Percentiles rank a stretch among this genome's conserved stretches.
Conservation (phyloP, 495 filamentous ascomycete genomes). For the Lasiosphaeria ovina region DNA sequence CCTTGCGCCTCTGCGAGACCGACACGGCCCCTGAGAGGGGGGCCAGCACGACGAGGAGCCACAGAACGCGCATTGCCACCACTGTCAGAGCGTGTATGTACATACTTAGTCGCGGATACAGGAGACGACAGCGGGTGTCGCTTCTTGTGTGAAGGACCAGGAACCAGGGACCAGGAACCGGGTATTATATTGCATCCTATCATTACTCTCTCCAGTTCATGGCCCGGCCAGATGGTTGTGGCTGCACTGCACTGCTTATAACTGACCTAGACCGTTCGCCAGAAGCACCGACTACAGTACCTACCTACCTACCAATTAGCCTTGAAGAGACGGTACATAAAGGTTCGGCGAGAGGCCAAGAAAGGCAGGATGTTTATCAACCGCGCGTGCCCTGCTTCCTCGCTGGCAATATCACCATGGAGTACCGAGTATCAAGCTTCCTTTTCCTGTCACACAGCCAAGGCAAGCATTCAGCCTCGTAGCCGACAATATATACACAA, state of each 20-base stretch:
- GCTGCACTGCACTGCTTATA: too few species aligned
- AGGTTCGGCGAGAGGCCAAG: slow-evolving; percentile 4
- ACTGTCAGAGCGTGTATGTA: neutral
- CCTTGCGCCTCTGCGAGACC: slow-evolving; percentile 29
- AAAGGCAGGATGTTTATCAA: slow-evolving; percentile 18
- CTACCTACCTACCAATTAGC: slow-evolving; percentile 1
- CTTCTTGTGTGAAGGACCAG: neutral
- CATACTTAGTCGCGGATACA: too few species aligned
- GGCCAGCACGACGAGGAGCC: slow-evolving; percentile 17
- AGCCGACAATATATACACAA: too few species aligned
- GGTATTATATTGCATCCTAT: slow-evolving; percentile 3
- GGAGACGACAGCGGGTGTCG: too few species aligned
- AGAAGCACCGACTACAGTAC: too few species aligned
- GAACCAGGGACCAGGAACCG: slow-evolving; percentile 5
- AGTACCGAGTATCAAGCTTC: too few species aligned
- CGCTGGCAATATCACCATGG: too few species aligned
- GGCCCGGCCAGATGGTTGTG: too few species aligned
- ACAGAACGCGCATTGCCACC: slow-evolving; percentile 17
- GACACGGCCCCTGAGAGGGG: slow-evolving; percentile 25
- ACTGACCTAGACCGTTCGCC: too few species aligned
- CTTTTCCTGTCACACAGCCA: too few species aligned
- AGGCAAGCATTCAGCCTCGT: too few species aligned
- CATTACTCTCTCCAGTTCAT: neutral
- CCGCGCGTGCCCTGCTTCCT: slow-evolving; percentile 8
- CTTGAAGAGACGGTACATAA: slow-evolving; percentile 5